phyloP scores from a whole-genome alignment of 78 protist genomes.

The Monocercomonoides exilis region DNA sequence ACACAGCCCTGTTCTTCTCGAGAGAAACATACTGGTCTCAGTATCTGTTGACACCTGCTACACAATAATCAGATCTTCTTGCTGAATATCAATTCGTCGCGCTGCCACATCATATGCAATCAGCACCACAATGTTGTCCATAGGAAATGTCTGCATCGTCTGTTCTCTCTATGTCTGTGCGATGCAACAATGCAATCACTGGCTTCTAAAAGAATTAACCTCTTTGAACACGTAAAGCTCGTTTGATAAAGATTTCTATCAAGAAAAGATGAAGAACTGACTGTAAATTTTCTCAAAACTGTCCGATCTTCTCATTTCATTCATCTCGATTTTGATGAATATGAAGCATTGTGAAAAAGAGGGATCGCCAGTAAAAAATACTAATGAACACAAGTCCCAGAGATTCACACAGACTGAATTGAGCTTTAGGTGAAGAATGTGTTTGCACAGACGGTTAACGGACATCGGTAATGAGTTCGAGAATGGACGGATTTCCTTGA shows the following conservation, averaged over 20 bases:
- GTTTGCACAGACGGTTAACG: not conserved
- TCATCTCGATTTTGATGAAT: not conserved
- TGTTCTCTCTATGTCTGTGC: slow-evolving; percentile 32
- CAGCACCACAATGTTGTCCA: slow-evolving; percentile 16
- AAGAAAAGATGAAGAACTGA: slow-evolving; percentile 40
- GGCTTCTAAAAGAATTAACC: not conserved
- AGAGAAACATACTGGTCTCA: slow-evolving; percentile 38
- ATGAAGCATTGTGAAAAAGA: not conserved
- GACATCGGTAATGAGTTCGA: slow-evolving; percentile 54
- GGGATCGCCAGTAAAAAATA: not conserved
- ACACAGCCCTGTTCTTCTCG: slow-evolving; percentile 45
- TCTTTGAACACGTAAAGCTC: slow-evolving; percentile 2
- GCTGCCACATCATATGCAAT: slow-evolving; percentile 22
- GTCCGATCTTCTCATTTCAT: not conserved
- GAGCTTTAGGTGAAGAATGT: not conserved
- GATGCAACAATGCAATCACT: slow-evolving; percentile 30
- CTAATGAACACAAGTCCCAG: no score
- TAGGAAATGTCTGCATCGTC: slow-evolving; percentile 36
- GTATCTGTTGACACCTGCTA: not conserved
- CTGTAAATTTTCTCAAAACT: not conserved
- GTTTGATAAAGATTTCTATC: slow-evolving; percentile 41
- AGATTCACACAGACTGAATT: not conserved
- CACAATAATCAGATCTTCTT: not conserved
- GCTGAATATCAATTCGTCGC: not conserved
- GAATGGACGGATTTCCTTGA: slow-evolving; percentile 49